Evolutionary conservation across 148 eudicot species (phyloP), one percentile per base, ranked within the genome.

Genomic region (Vaccinium macrocarpon): DNA sequence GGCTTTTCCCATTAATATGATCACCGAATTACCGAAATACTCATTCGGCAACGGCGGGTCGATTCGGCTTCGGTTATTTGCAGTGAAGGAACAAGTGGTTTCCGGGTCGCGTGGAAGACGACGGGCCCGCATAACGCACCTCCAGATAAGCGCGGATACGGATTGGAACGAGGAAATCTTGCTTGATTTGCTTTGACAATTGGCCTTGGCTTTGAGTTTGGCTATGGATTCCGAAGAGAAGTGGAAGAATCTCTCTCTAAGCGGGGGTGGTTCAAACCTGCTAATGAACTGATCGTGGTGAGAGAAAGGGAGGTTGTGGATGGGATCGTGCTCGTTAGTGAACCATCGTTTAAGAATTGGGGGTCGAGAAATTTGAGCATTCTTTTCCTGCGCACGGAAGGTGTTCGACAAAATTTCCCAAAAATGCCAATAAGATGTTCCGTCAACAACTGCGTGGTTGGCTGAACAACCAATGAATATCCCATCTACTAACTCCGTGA

Each of bases 161-260:
- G 87, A 85, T 76, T 87, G 89, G 23, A 87, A 74, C 21, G 83
- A 70, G 8, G 89, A 87, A 32, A 85, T 87, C 29, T 79, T 87
- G 77, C 7, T 85, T 29, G 71, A 35, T 14, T 38, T 51, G 71
- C 59, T 72, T 25, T 87, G 46, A 0, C 49, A 38, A 62, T 85
- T 87, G 32, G 87, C 89, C 84, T 80, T 88, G 0, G 83, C 81
- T 57, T 88, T 88, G 80, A 85, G 55, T 79, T 57, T 85, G 14
- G 77, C 81, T 14, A 85, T 25, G 16, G 85, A 42, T 38, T 82
- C 70, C 0, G 87, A 12, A 27, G 87, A 82, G 78, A 85, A 82
- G 61, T 87, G 85, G 78, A 87, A 87, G 15, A 87, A 6, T 84
- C 87, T 87, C 25, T 87, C 89, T 59, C 80, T 87, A 13, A 85